These are phyloP conservation scores for Aspergillus novoparasiticus DNA, from an alignment of 2,329 filamentous ascomycete species.

Conservation along the genomic window DNA sequence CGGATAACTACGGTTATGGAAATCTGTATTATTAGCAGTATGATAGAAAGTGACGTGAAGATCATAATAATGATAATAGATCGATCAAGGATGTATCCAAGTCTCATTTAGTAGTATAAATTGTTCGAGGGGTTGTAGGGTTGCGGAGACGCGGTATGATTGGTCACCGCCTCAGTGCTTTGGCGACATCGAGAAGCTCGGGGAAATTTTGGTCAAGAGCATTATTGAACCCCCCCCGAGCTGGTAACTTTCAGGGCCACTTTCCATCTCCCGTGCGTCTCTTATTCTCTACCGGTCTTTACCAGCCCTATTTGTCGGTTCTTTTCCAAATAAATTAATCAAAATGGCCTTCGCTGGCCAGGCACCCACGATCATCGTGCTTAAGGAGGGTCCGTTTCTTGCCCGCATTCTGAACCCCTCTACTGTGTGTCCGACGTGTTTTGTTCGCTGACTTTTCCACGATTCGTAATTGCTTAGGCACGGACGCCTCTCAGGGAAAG, in stretches of 20 bases:
- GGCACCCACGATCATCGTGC: constrained; percentile 95
- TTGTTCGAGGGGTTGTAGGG: constrained; percentile 15
- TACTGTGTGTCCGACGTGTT: constrained; percentile 20
- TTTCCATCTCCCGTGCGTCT: constrained; percentile 24
- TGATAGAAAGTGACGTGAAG: neutral
- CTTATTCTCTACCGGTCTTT: constrained; percentile 10
- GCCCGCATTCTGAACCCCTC: constrained; percentile 30
- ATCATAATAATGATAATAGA: neutral
- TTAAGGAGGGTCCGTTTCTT: constrained; percentile 81
- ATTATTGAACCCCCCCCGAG: constrained; percentile 36
- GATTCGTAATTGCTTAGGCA: constrained; percentile 61
- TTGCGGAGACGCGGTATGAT: constrained; percentile 29
- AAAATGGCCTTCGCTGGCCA: constrained; percentile 95
- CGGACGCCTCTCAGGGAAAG: constrained; percentile 95
- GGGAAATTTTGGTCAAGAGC: constrained; percentile 47
- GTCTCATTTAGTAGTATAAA: neutral
- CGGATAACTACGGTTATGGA: neutral
- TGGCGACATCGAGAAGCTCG: constrained; percentile 38
- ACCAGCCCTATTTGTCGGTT: constrained; percentile 18
- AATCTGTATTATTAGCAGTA: neutral
- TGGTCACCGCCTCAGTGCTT: constrained; percentile 39
- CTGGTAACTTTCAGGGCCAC: constrained; percentile 29
- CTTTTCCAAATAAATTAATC: constrained; percentile 27
- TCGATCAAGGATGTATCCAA: neutral
- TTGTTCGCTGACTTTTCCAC: constrained; percentile 27